Evolutionary conservation across 75 land plant species (phyloP), one percentile per base, ranked within the genome.

Genomic region (Sequoiadendron giganteum): DNA sequence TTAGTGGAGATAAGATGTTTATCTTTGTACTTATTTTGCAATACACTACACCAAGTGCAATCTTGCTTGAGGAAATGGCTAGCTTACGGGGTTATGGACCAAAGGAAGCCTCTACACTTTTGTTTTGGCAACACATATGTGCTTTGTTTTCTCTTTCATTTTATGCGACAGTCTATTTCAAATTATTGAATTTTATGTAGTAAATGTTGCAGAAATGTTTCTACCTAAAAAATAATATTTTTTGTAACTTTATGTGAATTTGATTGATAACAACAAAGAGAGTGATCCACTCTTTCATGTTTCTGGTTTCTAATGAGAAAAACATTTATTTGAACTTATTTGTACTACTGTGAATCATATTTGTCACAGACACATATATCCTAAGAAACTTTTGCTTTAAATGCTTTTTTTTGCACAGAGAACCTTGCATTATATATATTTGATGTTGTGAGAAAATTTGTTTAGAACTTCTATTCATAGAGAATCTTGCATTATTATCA

Each of bases 91-190:
- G 96, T 32, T 95, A 95, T 89, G 97, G 95, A 30, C 93, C 92
- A 75, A 90, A 87, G 19, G 97, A 96, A 88, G 96, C 97, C 25
- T 96, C 95, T n/a, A 90, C 97, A 2, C 87, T 94, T 34, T 88
- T 96, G 82, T 96, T 96, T 89, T 96, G 96, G 96, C 96, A 96
- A 80, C 97, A 96, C 88, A 79, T 95, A 2, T 93, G 88, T 89
- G 94, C 97, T 21, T 84, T 95, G 10, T 85, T 93, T 47, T 88
- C 96, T 38, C 87, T 96, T 54, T 96, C 95, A 0, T 43, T 93
- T 4, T 96, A 96, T 78, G 90, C 93, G 42, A 87, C 93, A 13
- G 68, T 96, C 58, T 96, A 92, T 87, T 95, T 96, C 87, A 96
- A 93, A 84, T 52, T 92, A 82, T 85, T 94, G 18, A 52, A 88